phyloP scores from a whole-genome alignment of 2,329 filamentous ascomycete genomes.

The Ampelomyces quisqualis region DNA sequence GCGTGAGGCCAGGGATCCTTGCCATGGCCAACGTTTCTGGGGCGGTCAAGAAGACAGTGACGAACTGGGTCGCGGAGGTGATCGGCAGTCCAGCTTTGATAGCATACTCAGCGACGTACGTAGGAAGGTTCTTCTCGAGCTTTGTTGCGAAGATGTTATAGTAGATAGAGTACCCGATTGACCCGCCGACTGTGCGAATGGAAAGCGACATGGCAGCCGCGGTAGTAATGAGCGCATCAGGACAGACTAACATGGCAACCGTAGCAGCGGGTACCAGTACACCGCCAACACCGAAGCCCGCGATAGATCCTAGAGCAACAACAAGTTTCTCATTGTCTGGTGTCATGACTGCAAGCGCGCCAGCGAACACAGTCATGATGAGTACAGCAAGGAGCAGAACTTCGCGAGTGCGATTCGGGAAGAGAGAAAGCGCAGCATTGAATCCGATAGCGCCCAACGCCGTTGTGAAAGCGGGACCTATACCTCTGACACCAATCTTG shows the following conservation, averaged over 20 bases:
- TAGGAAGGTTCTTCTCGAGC: constrained; percentile 25
- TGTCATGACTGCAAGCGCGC: constrained; percentile 32
- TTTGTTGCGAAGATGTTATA: constrained; percentile 41
- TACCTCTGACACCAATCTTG: constrained; percentile 36
- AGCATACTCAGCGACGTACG: constrained; percentile 30
- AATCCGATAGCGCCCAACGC: constrained; percentile 33
- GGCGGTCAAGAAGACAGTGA: constrained; percentile 34
- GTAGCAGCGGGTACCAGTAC: constrained; percentile 40
- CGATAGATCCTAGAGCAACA: constrained; percentile 34
- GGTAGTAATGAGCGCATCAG: constrained; percentile 39
- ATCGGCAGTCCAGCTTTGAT: constrained; percentile 44
- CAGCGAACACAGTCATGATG: constrained; percentile 37
- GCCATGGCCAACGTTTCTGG: constrained; percentile 19
- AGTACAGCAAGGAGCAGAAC: constrained; percentile 34
- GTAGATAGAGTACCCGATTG: constrained; percentile 42
- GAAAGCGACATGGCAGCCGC: constrained; percentile 48
- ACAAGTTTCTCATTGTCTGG: constrained; percentile 35
- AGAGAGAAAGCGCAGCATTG: constrained; percentile 31
- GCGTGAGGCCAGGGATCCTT: constrained; percentile 29
- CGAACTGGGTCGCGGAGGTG: constrained; percentile 39
- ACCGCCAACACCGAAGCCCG: constrained; percentile 43
- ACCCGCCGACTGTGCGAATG: constrained; percentile 47
- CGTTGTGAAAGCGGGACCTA: constrained; percentile 28
- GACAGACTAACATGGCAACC: constrained; percentile 38
- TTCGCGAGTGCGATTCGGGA: constrained; percentile 25